phyloP scores from a whole-genome alignment of 1,139 yeast species.

The Protomyces gravidus region DNA sequence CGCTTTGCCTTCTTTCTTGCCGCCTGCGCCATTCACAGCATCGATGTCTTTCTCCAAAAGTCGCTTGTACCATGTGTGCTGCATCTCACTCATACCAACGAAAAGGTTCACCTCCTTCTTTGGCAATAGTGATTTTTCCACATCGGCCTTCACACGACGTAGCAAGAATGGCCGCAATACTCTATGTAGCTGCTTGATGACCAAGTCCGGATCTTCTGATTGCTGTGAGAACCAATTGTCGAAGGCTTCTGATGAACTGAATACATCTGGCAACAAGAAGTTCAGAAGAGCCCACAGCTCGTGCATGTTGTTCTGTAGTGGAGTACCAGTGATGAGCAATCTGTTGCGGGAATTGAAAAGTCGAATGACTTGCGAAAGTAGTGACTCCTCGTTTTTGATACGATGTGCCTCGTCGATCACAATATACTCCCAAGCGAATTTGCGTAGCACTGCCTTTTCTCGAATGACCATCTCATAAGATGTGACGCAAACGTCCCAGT shows the following conservation, averaged over 20 bases:
- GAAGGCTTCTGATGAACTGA: conserved; percentile 82
- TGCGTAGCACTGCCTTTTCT: conserved; percentile 74
- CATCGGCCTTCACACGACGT: conserved; percentile 87
- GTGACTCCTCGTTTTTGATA: conserved; percentile 87
- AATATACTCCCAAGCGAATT: conserved; percentile 88
- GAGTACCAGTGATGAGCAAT: conserved; percentile 89
- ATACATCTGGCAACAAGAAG: conserved; percentile 87
- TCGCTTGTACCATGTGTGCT: conserved; percentile 81
- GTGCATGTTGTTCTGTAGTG: conserved; percentile 87
- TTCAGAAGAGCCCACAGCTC: conserved; percentile 94
- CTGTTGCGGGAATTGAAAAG: conserved; percentile 80
- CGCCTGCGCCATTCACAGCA: conserved; percentile 90
- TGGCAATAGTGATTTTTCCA: conserved; percentile 83
- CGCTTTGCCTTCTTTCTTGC: conserved; percentile 85
- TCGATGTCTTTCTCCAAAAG: conserved; percentile 88
- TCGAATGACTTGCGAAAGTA: conserved; percentile 83
- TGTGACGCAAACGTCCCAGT: conserved; percentile 83
- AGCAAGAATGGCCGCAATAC: conserved; percentile 83
- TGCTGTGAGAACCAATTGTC: conserved; percentile 77
- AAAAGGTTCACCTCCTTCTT: conserved; percentile 82
- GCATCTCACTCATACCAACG: conserved; percentile 95
- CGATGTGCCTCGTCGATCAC: conserved; percentile 96
- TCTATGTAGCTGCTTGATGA: conserved; percentile 82
- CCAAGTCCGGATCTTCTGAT: conserved; percentile 47
- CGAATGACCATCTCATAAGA: conserved; percentile 90